A percentile compares a stretch with the other conserved stretches of the same genome.
Evolutionary conservation across 345 rosid species (phyloP).

Genomic region (Populus simonii): DNA sequence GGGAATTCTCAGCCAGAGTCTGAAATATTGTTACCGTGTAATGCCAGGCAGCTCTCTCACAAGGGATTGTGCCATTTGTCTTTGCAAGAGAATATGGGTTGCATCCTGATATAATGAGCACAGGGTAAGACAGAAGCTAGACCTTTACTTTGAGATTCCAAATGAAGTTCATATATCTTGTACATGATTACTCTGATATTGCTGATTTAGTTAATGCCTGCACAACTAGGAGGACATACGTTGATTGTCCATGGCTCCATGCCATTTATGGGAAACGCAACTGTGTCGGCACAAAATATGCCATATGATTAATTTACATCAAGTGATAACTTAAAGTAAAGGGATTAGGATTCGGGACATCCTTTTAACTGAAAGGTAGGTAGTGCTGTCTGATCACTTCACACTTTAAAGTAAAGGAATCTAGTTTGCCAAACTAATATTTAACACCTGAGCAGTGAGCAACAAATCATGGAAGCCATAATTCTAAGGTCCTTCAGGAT

Average conservation of each 20-base stretch:
- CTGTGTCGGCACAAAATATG: too few species aligned
- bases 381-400: background rate
- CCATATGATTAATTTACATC: background rate
- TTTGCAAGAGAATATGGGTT: constrained; percentile 72
- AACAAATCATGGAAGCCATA: background rate
- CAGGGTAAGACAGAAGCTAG: constrained; percentile 48
- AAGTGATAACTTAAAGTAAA: background rate
- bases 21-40: background rate
- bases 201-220: background rate
- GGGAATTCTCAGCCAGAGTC: background rate
- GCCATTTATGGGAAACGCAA: too few species aligned
- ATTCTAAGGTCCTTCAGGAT: too few species aligned
- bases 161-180: background rate
- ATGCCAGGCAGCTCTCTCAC: constrained; percentile 76
- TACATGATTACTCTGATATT: background rate
- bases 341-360: background rate
- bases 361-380: background rate
- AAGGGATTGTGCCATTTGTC: constrained; percentile 77
- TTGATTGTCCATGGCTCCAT: background rate
- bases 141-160: background rate
- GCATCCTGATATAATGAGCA: constrained; percentile 72
- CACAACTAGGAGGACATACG: background rate
- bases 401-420: background rate
- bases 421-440: too few species aligned
- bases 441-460: background rate